These are phyloP conservation scores for Pseudozyma sp. DNA, from an alignment of 1,284 basidiomycete genomes.

Conservation along the genomic window DNA sequence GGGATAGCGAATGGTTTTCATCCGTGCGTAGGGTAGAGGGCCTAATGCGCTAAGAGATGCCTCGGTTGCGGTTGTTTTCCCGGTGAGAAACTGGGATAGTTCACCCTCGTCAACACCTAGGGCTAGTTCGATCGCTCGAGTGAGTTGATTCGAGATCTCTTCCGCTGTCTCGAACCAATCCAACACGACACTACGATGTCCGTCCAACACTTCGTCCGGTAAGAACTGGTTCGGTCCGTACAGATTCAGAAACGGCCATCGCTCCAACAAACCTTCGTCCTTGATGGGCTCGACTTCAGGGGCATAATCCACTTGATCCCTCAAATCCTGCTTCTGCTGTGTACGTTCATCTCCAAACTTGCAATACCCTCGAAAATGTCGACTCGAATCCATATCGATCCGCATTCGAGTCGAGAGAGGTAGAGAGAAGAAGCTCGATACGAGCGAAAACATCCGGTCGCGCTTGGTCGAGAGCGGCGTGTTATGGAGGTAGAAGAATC, in stretches of 20 bases:
- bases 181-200: slow-evolving; percentile 22
- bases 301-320: slow-evolving; percentile 55
- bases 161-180: slow-evolving; percentile 45
- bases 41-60: slow-evolving; percentile 13
- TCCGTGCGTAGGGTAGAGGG: slow-evolving; percentile 45
- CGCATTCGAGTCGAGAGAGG: slow-evolving; percentile 25
- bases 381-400: slow-evolving; percentile 50
- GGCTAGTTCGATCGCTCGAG: slow-evolving; percentile 52
- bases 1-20: slow-evolving; percentile 63
- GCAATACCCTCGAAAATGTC: slow-evolving; percentile 59
- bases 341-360: slow-evolving; percentile 59
- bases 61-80: slow-evolving; percentile 13
- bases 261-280: slow-evolving; percentile 9
- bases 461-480: slow-evolving; percentile 38
- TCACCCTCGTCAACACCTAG: slow-evolving; percentile 36
- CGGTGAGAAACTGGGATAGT: slow-evolving; percentile 39
- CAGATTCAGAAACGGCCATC: slow-evolving; percentile 47
- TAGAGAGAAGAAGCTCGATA: slow-evolving; percentile 46
- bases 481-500: slow-evolving; percentile 60
- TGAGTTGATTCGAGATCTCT: slow-evolving; percentile 40
- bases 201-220: slow-evolving; percentile 23
- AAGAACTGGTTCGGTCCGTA: slow-evolving; percentile 61
- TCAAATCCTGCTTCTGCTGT: slow-evolving; percentile 36
- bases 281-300: slow-evolving; percentile 15
- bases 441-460: slow-evolving; percentile 37